phyloP scores from a whole-genome alignment of 495 filamentous ascomycete genomes.

The Annulohypoxylon bovei region DNA sequence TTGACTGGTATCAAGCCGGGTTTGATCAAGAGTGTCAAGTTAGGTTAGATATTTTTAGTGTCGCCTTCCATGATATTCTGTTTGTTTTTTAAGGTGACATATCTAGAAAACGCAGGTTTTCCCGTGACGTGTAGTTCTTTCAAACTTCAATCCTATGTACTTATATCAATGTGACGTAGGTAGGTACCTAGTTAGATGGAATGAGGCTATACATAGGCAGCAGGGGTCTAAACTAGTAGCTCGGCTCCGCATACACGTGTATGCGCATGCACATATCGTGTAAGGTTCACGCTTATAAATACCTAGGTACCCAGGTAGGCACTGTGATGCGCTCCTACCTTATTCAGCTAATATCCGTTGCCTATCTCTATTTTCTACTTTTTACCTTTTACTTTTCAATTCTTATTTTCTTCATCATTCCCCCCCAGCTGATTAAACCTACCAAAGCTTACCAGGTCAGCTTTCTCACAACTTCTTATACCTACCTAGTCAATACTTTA shows the following conservation, averaged over 20 bases:
- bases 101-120: background rate
- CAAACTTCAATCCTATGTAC: no score
- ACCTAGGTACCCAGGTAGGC: background rate
- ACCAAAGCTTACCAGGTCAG: background rate
- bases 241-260: background rate
- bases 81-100: background rate
- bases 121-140: background rate
- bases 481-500: background rate
- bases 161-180: background rate
- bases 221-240: background rate
- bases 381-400: background rate
- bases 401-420: background rate
- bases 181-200: no score
- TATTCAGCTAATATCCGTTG: background rate
- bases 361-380: background rate
- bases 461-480: background rate
- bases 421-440: no score
- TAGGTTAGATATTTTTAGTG: constrained; percentile 50
- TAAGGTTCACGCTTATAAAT: constrained; percentile 11
- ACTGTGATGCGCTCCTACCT: background rate
- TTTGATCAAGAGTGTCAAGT: constrained; percentile 91
- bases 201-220: background rate
- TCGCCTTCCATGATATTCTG: background rate
- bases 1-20: constrained; percentile 94
- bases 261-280: background rate